phyloP scores from a whole-genome alignment of 306 rosid species.

The Castanea mollissima region DNA sequence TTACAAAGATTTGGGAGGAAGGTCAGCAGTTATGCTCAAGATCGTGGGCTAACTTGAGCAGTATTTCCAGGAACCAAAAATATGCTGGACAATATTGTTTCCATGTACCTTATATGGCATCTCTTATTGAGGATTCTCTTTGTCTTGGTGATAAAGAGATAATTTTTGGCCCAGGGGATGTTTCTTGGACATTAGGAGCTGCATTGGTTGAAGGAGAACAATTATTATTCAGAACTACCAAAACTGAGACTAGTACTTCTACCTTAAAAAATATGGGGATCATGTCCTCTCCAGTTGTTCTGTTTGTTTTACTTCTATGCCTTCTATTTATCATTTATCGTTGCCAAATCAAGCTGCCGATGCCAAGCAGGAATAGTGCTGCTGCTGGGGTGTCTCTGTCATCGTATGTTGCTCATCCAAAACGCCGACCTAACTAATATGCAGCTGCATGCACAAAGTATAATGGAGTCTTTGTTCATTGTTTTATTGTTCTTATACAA shows the following conservation, averaged over 20 bases:
- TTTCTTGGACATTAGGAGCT: conserved; percentile 91
- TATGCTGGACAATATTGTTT: conserved; percentile 63
- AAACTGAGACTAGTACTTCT: conserved; percentile 31
- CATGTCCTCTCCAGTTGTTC: conserved; percentile 51
- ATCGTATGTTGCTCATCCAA: conserved; percentile 37
- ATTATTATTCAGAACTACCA: conserved; percentile 34
- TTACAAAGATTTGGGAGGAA: conserved; percentile 63
- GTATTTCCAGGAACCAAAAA: conserved; percentile 38
- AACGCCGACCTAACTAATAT: conserved; percentile 33
- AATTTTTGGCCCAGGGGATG: conserved; percentile 76
- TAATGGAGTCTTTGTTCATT: neutral
- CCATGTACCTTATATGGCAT: conserved; percentile 75
- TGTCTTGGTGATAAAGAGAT: conserved; percentile 67
- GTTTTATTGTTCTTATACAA: neutral
- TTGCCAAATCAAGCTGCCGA: conserved; percentile 68
- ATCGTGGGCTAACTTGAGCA: conserved; percentile 50
- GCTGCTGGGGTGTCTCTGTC: conserved; percentile 42
- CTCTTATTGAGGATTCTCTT: conserved; percentile 65
- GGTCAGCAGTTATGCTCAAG: conserved; percentile 66
- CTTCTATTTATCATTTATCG: conserved; percentile 55
- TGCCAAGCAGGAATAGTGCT: conserved; percentile 53
- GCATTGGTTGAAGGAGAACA: conserved; percentile 65
- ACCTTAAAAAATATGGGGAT: conserved; percentile 30
- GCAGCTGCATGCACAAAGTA: neutral
- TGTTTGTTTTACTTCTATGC: conserved; percentile 57